These are phyloP conservation scores for Fraxinus dipetala DNA, from an alignment of 305 asterid species.

Conservation along the genomic window DNA sequence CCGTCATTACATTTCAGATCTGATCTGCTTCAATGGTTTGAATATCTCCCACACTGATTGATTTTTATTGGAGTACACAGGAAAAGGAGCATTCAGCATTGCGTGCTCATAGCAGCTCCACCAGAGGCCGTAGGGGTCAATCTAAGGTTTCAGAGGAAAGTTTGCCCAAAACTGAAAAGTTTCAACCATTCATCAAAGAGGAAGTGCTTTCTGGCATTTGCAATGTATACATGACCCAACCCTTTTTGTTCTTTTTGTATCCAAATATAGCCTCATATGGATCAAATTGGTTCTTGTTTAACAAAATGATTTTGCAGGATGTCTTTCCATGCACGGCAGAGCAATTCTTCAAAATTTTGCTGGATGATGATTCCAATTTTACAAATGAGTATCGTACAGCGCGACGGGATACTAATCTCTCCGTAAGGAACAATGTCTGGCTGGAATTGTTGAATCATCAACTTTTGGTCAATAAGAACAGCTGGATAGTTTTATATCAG, in stretches of 20 bases:
- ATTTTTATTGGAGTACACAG: conserved; percentile 30
- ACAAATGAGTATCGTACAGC: conserved; percentile 65
- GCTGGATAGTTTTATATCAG: not conserved
- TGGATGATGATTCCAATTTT: conserved; percentile 79
- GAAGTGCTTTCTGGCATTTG: conserved; percentile 65
- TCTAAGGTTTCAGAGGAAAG: conserved; percentile 46
- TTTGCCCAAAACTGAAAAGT: conserved; percentile 36
- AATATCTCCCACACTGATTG: conserved; percentile 22
- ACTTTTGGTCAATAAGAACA: not conserved
- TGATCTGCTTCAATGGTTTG: conserved; percentile 14
- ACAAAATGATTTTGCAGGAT: conserved; percentile 50
- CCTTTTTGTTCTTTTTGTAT: conserved; percentile 4
- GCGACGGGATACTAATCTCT: conserved; percentile 73
- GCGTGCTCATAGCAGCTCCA: conserved; percentile 62
- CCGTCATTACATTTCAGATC: not conserved
- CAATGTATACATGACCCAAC: conserved; percentile 43
- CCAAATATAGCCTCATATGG: conserved; percentile 4
- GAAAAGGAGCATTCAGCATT: conserved; percentile 60
- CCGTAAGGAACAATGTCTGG: conserved; percentile 43
- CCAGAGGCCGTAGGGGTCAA: conserved; percentile 40
- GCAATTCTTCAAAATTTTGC: conserved; percentile 62
- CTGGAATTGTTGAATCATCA: not conserved
- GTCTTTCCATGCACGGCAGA: conserved; percentile 78
- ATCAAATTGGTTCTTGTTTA: conserved; percentile 13
- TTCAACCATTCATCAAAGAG: conserved; percentile 74